These are phyloP conservation scores for Beauveria sp. DNA, from an alignment of 2,329 filamentous ascomycete species.

Conservation along the genomic window DNA sequence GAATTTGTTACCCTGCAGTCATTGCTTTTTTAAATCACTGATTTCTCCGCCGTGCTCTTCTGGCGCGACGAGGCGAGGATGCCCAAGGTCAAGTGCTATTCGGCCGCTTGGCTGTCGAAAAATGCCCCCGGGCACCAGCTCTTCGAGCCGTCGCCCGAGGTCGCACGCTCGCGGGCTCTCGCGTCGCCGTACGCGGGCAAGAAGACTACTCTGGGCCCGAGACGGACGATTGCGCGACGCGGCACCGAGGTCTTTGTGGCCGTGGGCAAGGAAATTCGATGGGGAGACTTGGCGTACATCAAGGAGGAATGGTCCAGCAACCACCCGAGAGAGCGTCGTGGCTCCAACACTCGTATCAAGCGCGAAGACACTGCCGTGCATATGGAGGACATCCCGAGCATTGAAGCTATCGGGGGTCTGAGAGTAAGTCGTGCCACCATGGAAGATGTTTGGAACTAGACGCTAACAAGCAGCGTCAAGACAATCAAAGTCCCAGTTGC, in stretches of 20 bases:
- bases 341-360: slow-evolving; percentile 35
- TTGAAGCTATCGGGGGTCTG: slow-evolving; percentile 22
- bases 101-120: slow-evolving; percentile 77
- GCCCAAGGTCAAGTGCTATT: slow-evolving; percentile 80
- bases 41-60: not conserved
- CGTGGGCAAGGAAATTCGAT: slow-evolving; percentile 81
- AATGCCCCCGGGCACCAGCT: slow-evolving; percentile 70
- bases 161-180: slow-evolving; percentile 29
- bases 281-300: slow-evolving; percentile 75
- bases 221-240: slow-evolving; percentile 66
- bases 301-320: slow-evolving; percentile 50
- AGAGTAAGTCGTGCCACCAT: slow-evolving; percentile 23
- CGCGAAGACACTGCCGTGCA: slow-evolving; percentile 36
- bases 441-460: slow-evolving; percentile 13
- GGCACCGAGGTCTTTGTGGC: slow-evolving; percentile 86
- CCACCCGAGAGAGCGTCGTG: slow-evolving; percentile 23
- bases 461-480: slow-evolving; percentile 33
- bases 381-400: slow-evolving; percentile 23
- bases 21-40: not conserved
- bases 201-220: slow-evolving; percentile 39
- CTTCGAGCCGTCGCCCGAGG: slow-evolving; percentile 49
- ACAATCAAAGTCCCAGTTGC: slow-evolving; percentile 70
- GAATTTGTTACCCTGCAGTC: not conserved
- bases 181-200: slow-evolving; percentile 33
- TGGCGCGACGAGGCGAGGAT: slow-evolving; percentile 39